Evolutionary conservation across 1,139 yeast genomes (phyloP), one percentile per base, ranked within the genome.

Genomic region (Debaryomycetaceae sp.): DNA sequence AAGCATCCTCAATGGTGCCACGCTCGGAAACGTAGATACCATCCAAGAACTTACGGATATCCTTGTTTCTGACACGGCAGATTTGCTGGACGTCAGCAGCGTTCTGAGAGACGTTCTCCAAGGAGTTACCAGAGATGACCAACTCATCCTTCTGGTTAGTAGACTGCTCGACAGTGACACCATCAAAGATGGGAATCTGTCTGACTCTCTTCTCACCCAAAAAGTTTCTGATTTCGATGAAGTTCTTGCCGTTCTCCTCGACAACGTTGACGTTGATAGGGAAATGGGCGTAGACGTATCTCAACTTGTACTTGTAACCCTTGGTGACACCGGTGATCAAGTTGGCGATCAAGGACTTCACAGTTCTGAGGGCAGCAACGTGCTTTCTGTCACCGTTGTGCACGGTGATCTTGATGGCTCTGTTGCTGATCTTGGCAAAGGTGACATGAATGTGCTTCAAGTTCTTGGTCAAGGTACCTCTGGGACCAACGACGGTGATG

Each of bases 301-400:
- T 86, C 96, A 91, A 82, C 88, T 91, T 91, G 94, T 91, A 91
- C 75, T 83, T 81, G 95, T 75, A 91, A 70, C 98, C 97, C 78
- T 83, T 83, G 68, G 98, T 91, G 62, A 91, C 98, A 83, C 99
- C 98, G 50, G 85, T 85, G 74, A 91, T 71, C 80, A 91, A 71
- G 86, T 93, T 91, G 62, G 86, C 65, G 58, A 91, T 76, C 63
- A 91, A 75, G 51, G 97, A 85, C 76, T 88, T 88, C 70, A 91
- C 97, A 46, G 98, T 91, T 80, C 97, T 89, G 67, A 91, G 78
- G 63, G 96, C 86, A 65, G 99, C 99, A 68, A 91, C 97, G 75
- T 91, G 98, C 82, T 91, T 91, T 82, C 97, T 88, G 84, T 86
- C 96, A 75, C 98, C 98, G 67, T 89, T 86, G 83, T 85, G 94